These are phyloP conservation scores for Entoloma clypeatum DNA, from an alignment of 1,284 basidiomycete genomes.

Conservation along the genomic window DNA sequence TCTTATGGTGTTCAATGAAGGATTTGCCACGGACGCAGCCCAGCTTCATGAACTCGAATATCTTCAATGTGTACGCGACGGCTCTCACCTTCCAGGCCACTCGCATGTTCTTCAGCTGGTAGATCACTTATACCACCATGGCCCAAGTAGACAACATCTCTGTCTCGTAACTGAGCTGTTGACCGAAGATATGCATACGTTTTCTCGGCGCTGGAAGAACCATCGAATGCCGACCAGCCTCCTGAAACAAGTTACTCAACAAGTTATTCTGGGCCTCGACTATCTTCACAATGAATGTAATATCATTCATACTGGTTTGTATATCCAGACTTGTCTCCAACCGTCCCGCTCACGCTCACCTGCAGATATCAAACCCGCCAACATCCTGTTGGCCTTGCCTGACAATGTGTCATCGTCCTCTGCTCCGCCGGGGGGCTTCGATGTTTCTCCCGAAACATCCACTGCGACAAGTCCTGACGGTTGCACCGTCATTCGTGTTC, in stretches of 20 bases:
- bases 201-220: constrained; percentile 26
- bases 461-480: no score
- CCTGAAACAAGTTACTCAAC: constrained; percentile 43
- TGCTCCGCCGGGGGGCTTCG: not conserved
- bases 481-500: no score
- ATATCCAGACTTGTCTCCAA: not conserved
- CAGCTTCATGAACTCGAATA: constrained; percentile 15
- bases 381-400: constrained; percentile 14
- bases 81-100: constrained; percentile 31
- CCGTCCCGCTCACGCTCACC: not conserved
- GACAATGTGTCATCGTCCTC: no score
- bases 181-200: constrained; percentile 38
- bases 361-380: constrained; percentile 21
- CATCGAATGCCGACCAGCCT: constrained; percentile 41
- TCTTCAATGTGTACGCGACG: constrained; percentile 19
- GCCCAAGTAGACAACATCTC: constrained; percentile 37
- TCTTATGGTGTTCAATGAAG: constrained; percentile 9
- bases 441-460: no score
- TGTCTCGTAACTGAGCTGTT: constrained; percentile 48
- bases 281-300: constrained; percentile 50
- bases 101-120: constrained; percentile 40
- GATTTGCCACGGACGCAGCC: not conserved
- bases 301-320: constrained; percentile 33
- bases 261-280: constrained; percentile 42
- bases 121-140: constrained; percentile 37